Percentiles rank a stretch among this genome's conserved stretches.
phyloP scores from a whole-genome alignment of 2,329 filamentous ascomycete species.

The Pyricularia sp. region DNA sequence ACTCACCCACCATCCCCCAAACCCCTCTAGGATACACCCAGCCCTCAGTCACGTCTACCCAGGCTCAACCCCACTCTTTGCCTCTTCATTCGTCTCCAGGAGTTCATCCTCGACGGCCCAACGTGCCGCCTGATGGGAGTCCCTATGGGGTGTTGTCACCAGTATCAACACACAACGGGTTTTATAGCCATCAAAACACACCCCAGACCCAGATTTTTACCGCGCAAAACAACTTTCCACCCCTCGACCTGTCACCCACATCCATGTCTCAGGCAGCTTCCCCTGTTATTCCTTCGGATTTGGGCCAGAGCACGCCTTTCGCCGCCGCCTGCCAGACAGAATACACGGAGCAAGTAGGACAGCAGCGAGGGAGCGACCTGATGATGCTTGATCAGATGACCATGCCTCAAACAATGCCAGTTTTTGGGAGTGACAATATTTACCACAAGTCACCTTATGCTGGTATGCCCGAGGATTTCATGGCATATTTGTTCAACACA shows the following conservation, averaged over 20 bases:
- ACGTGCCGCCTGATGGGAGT: slow-evolving; percentile 35
- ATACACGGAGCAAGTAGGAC: slow-evolving; percentile 29
- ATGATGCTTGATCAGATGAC: slow-evolving; percentile 54
- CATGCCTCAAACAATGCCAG: slow-evolving; percentile 62
- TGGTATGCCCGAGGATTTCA: slow-evolving; percentile 78
- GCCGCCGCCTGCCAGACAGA: slow-evolving; percentile 29
- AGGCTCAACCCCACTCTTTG: slow-evolving; percentile 19
- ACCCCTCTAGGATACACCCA: slow-evolving; percentile 23
- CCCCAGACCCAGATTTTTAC: slow-evolving; percentile 43
- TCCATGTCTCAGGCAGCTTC: slow-evolving; percentile 20
- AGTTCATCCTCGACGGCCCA: slow-evolving; percentile 33
- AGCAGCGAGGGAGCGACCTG: slow-evolving; percentile 36
- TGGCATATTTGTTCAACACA: slow-evolving; percentile 74
- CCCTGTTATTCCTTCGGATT: slow-evolving; percentile 21
- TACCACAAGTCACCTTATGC: slow-evolving; percentile 74
- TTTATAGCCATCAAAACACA: slow-evolving; percentile 35
- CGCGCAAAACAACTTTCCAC: slow-evolving; percentile 50
- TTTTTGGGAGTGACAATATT: slow-evolving; percentile 77
- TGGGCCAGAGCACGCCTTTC: slow-evolving; percentile 23
- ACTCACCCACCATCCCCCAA: background rate
- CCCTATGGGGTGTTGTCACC: slow-evolving; percentile 45
- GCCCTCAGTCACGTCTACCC: slow-evolving; percentile 25
- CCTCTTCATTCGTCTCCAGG: slow-evolving; percentile 31
- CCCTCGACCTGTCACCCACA: slow-evolving; percentile 53
- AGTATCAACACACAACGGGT: slow-evolving; percentile 35